Base-by-base conservation (phyloP, 1,284 basidiomycete species). In the Cutaneotrichosporon arboriforme region DNA sequence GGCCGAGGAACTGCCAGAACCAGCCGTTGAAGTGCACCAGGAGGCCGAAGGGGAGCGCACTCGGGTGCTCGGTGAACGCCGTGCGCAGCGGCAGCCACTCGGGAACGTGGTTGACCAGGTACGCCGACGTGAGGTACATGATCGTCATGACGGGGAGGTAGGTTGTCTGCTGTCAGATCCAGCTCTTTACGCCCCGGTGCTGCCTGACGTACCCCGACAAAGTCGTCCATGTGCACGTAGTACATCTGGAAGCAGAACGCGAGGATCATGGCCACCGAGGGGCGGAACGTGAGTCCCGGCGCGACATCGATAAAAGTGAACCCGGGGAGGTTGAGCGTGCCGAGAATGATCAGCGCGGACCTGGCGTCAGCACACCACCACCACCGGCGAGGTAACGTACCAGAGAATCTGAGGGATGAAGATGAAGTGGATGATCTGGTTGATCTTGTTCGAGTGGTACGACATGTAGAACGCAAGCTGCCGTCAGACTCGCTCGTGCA, bases 391-490 rank as follows among this genome's bases (percentile, higher is more conserved):
- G 36, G n/a, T 10, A 31, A 78, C 80, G 43, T 62, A 88, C 89
- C 90, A 93, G 45, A 88, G 69, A 61, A 93, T 80, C 57, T 86
- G 68, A 3, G 90, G 90, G 26, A 94, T 89, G 63, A 83, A 90
- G 59, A 86, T 66, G 61, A 90, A 80, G 70, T 94, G 90, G 58
- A 93, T 87, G 51, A 80, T 68, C 58, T 92, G 76, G 70, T 94
- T 94, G 55, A 84, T 76, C 34, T 81, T 81, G 71, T 92, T 85
- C 21, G 83, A 80, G 73, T 93, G 90, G 75, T 92, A 93, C 47
- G 88, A 85, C 20, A 87, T 87, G 73, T 92, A 92, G 79, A 91
- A 91, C 26, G 84, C 79, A 65, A 92, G 79, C 88, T 92, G 61
- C 17, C 1, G 31, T 51, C 21, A 51, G 48, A 20, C 18, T 8